Evolutionary conservation across 129 eudicot species (phyloP), one percentile per base, ranked within the genome.

Genomic region (Sambucus nigra): DNA sequence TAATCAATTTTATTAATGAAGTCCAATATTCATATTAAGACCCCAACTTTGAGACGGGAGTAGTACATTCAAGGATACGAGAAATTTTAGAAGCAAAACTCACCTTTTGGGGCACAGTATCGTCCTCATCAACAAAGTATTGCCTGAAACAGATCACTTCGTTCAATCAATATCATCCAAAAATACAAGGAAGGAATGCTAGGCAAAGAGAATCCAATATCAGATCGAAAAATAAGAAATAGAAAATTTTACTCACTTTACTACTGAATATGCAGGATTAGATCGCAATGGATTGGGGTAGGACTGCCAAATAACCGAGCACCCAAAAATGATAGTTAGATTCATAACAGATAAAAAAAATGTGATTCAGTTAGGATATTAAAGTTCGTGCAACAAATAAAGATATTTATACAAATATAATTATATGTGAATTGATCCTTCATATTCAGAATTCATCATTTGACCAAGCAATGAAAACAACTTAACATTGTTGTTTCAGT

Each of bases 181-280:
- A n/a, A 33, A 19, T 13, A 15, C 32, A 2, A 5, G 48, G 22
- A 46, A 28, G 15, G 8, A n/a, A 15, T 21, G 47, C 24, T 16
- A 42, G 14, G 16, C 22, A 24, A 17, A 46, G 19, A 47, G 45
- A 21, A 23, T 14, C 13, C 0, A 32, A n/a, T 17, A 47, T 14
- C 28, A 51, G 26, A 9, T 12, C 48, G 47, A 13, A 57, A 21
- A 13, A 22, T 25, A 1, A 31, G 14, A 59, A 63, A n/a, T n/a
- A n/a, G n/a, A 16, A 58, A n/a, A 59, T 29, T 13, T 23, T 9
- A 69, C 93, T 89, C 64, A 89, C 97, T 76, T 79, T 38, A 89
- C 97, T 38, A 81, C 95, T 24, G 97, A 76, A 76, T 89, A 84
- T n/a, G 97, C 97, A 66, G 97, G 88, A 71, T 84, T 81, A 31